Base-by-base conservation (phyloP, 768 basidiomycete genomes). In the Russula brevipes region DNA sequence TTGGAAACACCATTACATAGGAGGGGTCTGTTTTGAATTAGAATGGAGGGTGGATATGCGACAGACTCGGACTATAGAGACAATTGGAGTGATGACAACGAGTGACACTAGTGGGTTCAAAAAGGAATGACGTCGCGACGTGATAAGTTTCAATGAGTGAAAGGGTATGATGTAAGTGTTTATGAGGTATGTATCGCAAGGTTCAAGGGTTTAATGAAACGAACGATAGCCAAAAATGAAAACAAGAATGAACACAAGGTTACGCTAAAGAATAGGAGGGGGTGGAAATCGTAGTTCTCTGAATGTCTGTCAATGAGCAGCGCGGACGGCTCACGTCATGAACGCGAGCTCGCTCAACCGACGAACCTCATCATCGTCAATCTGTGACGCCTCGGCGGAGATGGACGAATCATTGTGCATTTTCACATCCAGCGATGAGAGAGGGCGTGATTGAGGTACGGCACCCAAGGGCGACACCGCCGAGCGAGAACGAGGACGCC, bases 331-430 rank as follows among this genome's bases (percentile, higher is more conserved):
- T 59, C 51, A 63, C 1, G 4, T 10, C 45, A 87, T 73, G 70
- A 89, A 91, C 58, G 87, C 87, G 69, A 88, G 71, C 76, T 91
- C 88, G 49, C 85, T 84, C 77, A 89, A 75, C 72, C 86, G 75
- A 73, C 87, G 76, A 65, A 78, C 80, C 77, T 91, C 88, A 11
- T 83, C 85, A 64, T 91, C 87, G 70, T 81, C 76, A 45, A 90
- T 88, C 45, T 72, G 74, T 53, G 69, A 78, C 58, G 81, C 74
- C 74, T 85, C 79, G 39, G 76, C 55, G 63, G 83, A 54, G 57
- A 91, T 88, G 59, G 78, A 84, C 51, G 80, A 85, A 17, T 75
- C 71, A 64, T 75, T 84, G 69, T 90, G 82, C 60, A 88, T 80
- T 51, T 80, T 83, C 41, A 87, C 85, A 58, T 77, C 75, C 19